Base-by-base conservation (phyloP, 2,329 filamentous ascomycete genomes). In the Balansia obtecta region DNA sequence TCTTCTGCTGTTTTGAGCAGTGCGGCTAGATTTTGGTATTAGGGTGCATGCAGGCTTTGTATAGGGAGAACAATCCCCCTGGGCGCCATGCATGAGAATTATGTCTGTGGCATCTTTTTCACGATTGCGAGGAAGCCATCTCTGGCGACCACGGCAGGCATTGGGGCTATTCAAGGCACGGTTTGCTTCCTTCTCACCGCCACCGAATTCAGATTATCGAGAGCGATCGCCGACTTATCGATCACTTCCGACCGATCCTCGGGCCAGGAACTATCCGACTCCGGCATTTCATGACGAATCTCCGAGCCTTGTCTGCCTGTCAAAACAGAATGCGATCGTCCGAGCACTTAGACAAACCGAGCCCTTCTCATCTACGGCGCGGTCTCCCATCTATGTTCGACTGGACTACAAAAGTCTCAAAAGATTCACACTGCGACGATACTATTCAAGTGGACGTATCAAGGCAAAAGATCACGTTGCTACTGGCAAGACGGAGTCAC, bases 61-160 rank as follows among this genome's bases (percentile, higher is more conserved):
- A 32, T 9, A 37, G 37, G 33, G 47, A 13, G 10, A 4, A 37
- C 3, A 37, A 2, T 44, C 32, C 32, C 30, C 16, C 16, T 22
- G 57, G 61, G 52, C 62, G 62, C 61, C 65, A 71, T 71, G 69
- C 65, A 57, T 60, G 58, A 60, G 59, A 56, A 65, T 62, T 56
- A 71, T 71, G 69, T 67, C 67, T 63, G 70, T 64, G 62, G 62
- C 59, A 58, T 60, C 64, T 53, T 61, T 63, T 53, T 62, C 62
- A 54, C 63, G 64, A 65, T 60, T 65, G 56, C 54, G 64, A 51
- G 62, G 64, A 58, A 64, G 64, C 60, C 63, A 61, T 56, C 58
- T 65, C 51, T 60, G 63, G 53, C 60, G 61, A 55, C 57, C 58
- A 55, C 55, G 55, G 55, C 58, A 53, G 50, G 54, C 57, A 50